A percentile compares a stretch with the other conserved stretches of the same genome.
These are phyloP conservation scores for Silene conica DNA, from an alignment of 148 eudicot species.

Conservation along the genomic window DNA sequence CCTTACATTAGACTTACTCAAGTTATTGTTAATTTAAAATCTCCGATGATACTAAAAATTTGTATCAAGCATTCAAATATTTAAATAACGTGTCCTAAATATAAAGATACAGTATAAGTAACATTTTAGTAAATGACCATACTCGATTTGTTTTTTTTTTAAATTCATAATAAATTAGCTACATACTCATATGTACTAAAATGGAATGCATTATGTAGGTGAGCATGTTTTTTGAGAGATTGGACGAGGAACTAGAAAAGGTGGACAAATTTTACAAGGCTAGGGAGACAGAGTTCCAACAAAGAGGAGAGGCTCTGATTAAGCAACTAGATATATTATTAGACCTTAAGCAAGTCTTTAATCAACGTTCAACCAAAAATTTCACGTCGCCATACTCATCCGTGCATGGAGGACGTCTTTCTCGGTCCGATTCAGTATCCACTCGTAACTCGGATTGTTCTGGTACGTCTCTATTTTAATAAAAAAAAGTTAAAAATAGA, in stretches of 20 bases:
- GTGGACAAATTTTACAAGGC: slow-evolving; percentile 68
- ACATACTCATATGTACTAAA: no score
- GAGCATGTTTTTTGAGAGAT: slow-evolving; percentile 45
- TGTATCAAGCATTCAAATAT: no score
- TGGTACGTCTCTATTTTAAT: no score
- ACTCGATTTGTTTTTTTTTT: no score
- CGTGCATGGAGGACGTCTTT: slow-evolving; percentile 31
- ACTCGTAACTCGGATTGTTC: slow-evolving; percentile 51
- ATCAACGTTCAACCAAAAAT: slow-evolving; percentile 43
- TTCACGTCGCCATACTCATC: slow-evolving; percentile 14
- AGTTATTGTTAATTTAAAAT: no score
- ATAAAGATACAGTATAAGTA: no score
- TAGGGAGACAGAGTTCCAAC: slow-evolving; percentile 62
- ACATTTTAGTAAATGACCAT: no score
- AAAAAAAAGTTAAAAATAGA: no score
- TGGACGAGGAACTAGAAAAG: slow-evolving; percentile 78
- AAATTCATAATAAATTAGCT: no score
- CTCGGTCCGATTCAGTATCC: slow-evolving; percentile 42
- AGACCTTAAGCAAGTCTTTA: slow-evolving; percentile 54
- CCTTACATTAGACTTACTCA: neutral
- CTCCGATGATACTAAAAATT: no score
- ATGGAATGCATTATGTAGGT: slow-evolving; percentile 31
- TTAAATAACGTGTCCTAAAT: no score
- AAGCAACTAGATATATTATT: slow-evolving; percentile 61
- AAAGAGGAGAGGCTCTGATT: slow-evolving; percentile 56